Evolutionary conservation across 2,329 filamentous ascomycete species (phyloP), one percentile per base, ranked within the genome.

Genomic region (Tricladium varicosporioides): DNA sequence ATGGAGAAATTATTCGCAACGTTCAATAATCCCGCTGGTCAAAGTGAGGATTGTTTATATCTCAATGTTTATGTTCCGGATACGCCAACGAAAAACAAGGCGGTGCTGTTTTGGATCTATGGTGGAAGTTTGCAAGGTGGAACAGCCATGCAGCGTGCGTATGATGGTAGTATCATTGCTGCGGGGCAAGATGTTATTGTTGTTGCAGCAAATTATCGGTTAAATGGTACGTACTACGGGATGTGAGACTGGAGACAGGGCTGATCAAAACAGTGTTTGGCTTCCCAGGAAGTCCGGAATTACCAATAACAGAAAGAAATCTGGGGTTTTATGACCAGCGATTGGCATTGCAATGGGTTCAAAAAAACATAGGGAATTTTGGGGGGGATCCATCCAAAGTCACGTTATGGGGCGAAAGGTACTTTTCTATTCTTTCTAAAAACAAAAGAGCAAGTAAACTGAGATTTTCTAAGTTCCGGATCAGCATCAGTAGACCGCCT

Each of bases 301-400:
- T 82, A 7, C 72, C 75, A 31, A 69, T 71, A 0, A 64, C 66
- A 2, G 66, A 67, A 0, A 53, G 60, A 84, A 88, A 65, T 5
- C 16, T 50, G 16, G 48, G 48, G 4, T 19, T 50, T 10, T 32
- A 36, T 13, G 48, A 50, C 31, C 83, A 87, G 69, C 75, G 80
- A 60, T 66, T 78, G 16, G 76, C 81, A 10, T 72, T 87, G 16
- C 71, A 75, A 56, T 87, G 84, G 84, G 77, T 86, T 32, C 74
- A 75, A 56, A 71, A 76, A 22, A 86, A 85, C 67, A 80, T 84
- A 52, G 76, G 69, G 3, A 71, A 70, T 4, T 85, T 87, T 68
- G 83, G 84, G 0, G 85, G 84, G 1, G 79, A 87, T 61, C 73
- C 72, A 1, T 31, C 69, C 2, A 55, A 60, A 14, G 65, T 69